These are phyloP conservation scores for Vitis amurensis DNA, from an alignment of 164 flowering plant species.

Conservation along the genomic window DNA sequence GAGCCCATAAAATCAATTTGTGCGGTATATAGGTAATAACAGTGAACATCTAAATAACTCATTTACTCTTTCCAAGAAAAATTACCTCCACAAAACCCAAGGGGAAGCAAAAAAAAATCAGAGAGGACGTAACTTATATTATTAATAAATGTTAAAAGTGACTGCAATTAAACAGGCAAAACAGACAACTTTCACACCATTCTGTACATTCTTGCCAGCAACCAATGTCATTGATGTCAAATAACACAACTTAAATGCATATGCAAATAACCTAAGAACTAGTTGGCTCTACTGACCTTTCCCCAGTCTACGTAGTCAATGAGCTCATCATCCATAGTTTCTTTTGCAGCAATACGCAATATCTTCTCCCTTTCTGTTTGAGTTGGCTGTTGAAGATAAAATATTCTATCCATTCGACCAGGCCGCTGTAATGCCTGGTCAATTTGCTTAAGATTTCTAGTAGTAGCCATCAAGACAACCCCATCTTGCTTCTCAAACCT, in stretches of 20 bases:
- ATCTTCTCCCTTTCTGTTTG: constrained; percentile 85
- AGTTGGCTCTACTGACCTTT: constrained; percentile 48
- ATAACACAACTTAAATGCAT: background rate
- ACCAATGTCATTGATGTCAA: too few relatives aligned
- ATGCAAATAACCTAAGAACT: background rate
- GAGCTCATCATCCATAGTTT: constrained; percentile 82
- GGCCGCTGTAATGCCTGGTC: constrained; percentile 90
- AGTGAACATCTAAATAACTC: too few relatives aligned
- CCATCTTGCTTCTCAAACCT: constrained; percentile 99
- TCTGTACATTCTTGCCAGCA: too few relatives aligned
- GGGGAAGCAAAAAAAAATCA: too few relatives aligned
- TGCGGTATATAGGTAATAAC: too few relatives aligned
- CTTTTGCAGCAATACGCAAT: constrained; percentile 67
- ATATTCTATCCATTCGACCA: constrained; percentile 96
- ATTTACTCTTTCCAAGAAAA: too few relatives aligned
- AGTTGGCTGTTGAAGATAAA: constrained; percentile 84
- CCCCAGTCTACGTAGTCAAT: constrained; percentile 84
- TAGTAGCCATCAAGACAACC: constrained; percentile 95
- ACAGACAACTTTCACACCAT: too few relatives aligned
- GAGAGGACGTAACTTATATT: too few relatives aligned
- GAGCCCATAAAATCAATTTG: too few relatives aligned
- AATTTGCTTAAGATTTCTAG: constrained; percentile 76
- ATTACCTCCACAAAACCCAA: too few relatives aligned
- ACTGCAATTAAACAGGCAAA: too few relatives aligned
- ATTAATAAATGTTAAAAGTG: too few relatives aligned